Conservation (phyloP, 2,329 filamentous ascomycete species). For the Cercospora beticola region DNA sequence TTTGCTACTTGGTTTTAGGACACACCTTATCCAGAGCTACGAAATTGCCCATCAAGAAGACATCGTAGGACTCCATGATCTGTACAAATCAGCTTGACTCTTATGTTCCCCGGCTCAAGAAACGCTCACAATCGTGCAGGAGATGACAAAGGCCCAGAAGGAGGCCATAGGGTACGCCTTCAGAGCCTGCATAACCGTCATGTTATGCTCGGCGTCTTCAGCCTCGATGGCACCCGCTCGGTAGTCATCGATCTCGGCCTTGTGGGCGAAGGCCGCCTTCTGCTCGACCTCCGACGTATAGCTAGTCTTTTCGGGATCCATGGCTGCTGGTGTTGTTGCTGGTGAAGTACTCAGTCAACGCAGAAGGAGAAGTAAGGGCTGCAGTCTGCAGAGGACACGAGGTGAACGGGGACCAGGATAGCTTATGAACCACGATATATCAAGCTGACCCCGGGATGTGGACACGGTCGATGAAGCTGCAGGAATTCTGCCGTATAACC, state of each 20-base stretch:
- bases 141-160: slow-evolving; percentile 58
- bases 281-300: slow-evolving; percentile 12
- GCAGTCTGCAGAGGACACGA: background rate
- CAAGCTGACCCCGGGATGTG: background rate
- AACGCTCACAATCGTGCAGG: slow-evolving; percentile 55
- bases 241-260: slow-evolving; percentile 41
- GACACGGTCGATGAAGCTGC: background rate
- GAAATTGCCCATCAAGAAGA: slow-evolving; percentile 63
- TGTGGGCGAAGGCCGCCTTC: slow-evolving; percentile 1
- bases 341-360: background rate
- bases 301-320: background rate
- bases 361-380: background rate
- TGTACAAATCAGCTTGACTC: slow-evolving; percentile 37
- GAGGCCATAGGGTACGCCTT: slow-evolving; percentile 54
- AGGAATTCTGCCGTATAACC: slow-evolving; percentile 5
- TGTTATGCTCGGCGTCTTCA: slow-evolving; percentile 55
- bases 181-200: slow-evolving; percentile 52
- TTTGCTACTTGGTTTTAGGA: background rate
- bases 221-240: slow-evolving; percentile 58
- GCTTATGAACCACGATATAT: slow-evolving; percentile 1
- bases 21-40: slow-evolving; percentile 46
- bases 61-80: slow-evolving; percentile 66
- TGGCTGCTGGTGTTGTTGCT: background rate
- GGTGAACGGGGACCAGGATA: background rate
- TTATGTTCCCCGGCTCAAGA: background rate